Evolutionary conservation across 148 eudicot species (phyloP).

Genomic region (Suaeda aralocaspica): DNA sequence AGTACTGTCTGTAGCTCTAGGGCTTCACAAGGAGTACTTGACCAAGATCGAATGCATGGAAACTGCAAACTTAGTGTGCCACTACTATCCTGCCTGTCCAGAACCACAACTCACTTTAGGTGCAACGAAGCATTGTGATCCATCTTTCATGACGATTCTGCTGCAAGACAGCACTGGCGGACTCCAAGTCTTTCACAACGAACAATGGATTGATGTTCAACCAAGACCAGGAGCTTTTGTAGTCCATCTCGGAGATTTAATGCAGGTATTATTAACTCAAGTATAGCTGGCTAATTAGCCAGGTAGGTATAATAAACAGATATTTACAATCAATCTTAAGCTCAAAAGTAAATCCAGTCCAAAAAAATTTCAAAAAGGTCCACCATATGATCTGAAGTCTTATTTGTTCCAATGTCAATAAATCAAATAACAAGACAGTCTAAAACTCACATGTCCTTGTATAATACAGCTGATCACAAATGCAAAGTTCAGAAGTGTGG

Average conservation of each 20-base stretch:
- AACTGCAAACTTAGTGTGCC: conserved; percentile 35
- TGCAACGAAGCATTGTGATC: conserved; percentile 44
- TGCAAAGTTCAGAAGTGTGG: conserved; percentile 81
- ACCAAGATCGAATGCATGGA: conserved; percentile 39
- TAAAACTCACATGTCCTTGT: conserved; percentile 4
- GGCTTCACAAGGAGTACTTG: conserved; percentile 39
- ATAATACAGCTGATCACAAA: conserved; percentile 63
- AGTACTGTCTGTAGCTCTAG: conserved; percentile 40
- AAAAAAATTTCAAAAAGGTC: too few species aligned
- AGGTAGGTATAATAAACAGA: too few species aligned
- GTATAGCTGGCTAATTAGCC: not conserved
- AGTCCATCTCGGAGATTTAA: conserved; percentile 42
- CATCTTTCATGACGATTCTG: conserved; percentile 47
- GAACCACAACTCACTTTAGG: conserved; percentile 49
- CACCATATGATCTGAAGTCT: not conserved
- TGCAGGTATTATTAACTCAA: conserved; percentile 40
- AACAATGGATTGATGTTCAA: conserved; percentile 45
- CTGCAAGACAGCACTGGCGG: conserved; percentile 50
- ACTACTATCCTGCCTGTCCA: conserved; percentile 54
- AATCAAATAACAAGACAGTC: not conserved
- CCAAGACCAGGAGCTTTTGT: conserved; percentile 40
- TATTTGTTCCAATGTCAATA: not conserved
- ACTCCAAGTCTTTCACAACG: conserved; percentile 43
- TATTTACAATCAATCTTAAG: not conserved
- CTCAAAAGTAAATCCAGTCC: not conserved